Percentiles rank a stretch among this genome's conserved stretches.
Evolutionary conservation across 345 rosid genomes (phyloP).

Genomic region (Eutrema yunnanense): DNA sequence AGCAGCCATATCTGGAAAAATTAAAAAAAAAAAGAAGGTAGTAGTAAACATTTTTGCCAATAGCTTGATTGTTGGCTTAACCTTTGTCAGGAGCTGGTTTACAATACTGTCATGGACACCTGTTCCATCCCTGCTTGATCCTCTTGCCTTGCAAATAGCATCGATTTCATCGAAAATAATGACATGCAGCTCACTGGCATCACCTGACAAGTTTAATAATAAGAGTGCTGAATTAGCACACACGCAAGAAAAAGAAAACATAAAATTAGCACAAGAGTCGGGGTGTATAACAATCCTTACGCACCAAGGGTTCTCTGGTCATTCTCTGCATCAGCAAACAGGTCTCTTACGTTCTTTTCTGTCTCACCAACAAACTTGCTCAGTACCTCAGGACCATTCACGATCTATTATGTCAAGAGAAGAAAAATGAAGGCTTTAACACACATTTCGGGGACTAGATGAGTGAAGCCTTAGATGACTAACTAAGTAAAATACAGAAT

Average conservation of each 20-base stretch:
- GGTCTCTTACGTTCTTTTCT: slow-evolving; percentile 83
- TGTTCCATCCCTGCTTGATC: slow-evolving; percentile 85
- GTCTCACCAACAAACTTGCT: slow-evolving; percentile 96
- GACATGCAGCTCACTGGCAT: slow-evolving; percentile 83
- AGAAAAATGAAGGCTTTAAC: background rate
- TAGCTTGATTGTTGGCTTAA: slow-evolving; percentile 21
- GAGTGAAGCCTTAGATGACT: too few relatives aligned
- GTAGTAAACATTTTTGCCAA: background rate
- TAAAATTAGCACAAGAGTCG: background rate
- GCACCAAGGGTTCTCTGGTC: slow-evolving; percentile 72
- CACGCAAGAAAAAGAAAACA: background rate
- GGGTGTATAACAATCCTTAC: slow-evolving; percentile 9
- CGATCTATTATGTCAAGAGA: slow-evolving; percentile 44
- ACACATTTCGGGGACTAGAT: background rate
- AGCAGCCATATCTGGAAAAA: background rate
- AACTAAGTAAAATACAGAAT: too few relatives aligned
- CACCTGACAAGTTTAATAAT: slow-evolving; percentile 47
- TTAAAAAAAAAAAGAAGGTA: too few relatives aligned
- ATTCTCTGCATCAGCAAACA: slow-evolving; percentile 90
- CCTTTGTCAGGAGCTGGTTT: slow-evolving; percentile 92
- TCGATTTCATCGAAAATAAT: slow-evolving; percentile 95
- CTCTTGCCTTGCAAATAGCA: slow-evolving; percentile 98
- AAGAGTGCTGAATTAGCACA: background rate
- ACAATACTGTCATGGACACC: slow-evolving; percentile 94
- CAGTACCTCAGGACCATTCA: slow-evolving; percentile 92